Percentiles rank a stretch among this genome's conserved stretches.
Evolutionary conservation across 2,329 filamentous ascomycete genomes (phyloP).

Genomic region (Trichoderma cornu-damae): DNA sequence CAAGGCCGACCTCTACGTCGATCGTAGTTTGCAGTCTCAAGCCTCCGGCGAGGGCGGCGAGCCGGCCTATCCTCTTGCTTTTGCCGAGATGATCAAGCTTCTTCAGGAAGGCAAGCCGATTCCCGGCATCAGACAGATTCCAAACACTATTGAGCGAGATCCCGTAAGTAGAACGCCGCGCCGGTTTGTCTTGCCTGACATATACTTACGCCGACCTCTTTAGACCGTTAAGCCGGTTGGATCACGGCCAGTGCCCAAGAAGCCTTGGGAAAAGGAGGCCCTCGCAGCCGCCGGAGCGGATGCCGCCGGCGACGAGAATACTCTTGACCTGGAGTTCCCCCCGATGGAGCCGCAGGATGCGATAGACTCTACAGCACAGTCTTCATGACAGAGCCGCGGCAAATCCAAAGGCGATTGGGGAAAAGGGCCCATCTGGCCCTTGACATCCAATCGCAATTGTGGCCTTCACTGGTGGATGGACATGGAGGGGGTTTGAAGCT

Average conservation of each 20-base stretch:
- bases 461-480: not conserved
- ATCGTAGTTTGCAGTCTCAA: constrained; percentile 31
- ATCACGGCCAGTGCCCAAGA: constrained; percentile 44
- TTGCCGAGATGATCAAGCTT: constrained; percentile 79
- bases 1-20: constrained; percentile 43
- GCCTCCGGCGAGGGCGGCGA: constrained; percentile 31
- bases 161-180: constrained; percentile 46
- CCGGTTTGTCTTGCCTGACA: not conserved
- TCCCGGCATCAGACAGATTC: constrained; percentile 82
- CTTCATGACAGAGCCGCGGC: not conserved
- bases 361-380: not conserved
- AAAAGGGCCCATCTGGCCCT: not conserved
- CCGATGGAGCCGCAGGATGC: constrained; percentile 21
- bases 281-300: constrained; percentile 21
- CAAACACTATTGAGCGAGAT: constrained; percentile 68
- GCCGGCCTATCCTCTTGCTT: constrained; percentile 73
- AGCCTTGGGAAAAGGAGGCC: constrained; percentile 72
- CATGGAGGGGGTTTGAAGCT: not conserved
- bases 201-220: not conserved
- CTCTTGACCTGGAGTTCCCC: constrained; percentile 35
- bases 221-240: constrained; percentile 47
- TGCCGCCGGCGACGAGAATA: constrained; percentile 24
- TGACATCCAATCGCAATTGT: not conserved
- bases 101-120: constrained; percentile 78
- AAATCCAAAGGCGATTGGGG: not conserved